A percentile compares a stretch with the other conserved stretches of the same genome.
Evolutionary conservation across 208 protist genomes (phyloP).

Genomic region (Blechomonas ayalai): DNA sequence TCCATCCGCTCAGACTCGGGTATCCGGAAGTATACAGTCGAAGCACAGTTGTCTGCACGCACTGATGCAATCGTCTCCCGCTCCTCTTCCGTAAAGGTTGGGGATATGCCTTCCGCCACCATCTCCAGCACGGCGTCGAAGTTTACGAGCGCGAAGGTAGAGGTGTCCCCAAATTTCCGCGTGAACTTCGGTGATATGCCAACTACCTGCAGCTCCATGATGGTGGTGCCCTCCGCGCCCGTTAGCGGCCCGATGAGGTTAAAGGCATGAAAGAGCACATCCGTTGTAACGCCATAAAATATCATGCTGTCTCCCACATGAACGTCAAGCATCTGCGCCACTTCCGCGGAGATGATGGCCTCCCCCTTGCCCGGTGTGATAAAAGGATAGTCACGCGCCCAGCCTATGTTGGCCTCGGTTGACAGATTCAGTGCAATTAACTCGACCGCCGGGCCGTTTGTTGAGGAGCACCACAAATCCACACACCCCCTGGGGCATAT

Average conservation of each 20-base stretch:
- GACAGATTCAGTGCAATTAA: too few relatives aligned
- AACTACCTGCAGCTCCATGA: constrained; percentile 16
- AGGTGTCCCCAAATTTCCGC: constrained; percentile 16
- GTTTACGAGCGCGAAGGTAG: constrained; percentile 24
- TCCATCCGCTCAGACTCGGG: constrained; percentile 7
- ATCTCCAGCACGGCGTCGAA: constrained; percentile 10
- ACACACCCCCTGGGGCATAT: neutral
- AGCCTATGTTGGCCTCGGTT: too few relatives aligned
- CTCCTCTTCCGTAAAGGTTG: constrained; percentile 7
- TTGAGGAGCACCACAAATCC: too few relatives aligned
- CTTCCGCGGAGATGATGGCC: constrained; percentile 6
- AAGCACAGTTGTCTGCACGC: constrained; percentile 15
- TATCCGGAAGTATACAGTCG: constrained; percentile 39
- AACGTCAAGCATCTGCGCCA: constrained; percentile 7
- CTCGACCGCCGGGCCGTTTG: too few relatives aligned
- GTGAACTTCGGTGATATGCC: constrained; percentile 10
- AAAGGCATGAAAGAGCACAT: constrained; percentile 10
- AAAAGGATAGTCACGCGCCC: too few relatives aligned
- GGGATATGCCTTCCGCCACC: constrained; percentile 20
- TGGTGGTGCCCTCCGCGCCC: constrained; percentile 5
- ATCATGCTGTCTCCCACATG: constrained; percentile 23
- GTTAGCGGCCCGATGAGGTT: neutral
- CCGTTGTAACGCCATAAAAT: constrained; percentile 6
- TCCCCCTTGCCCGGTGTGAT: constrained; percentile 11
- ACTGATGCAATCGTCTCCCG: constrained; percentile 2